Base-by-base conservation (phyloP, 2,329 filamentous ascomycete genomes). In the Aspergillus carbonarius region DNA sequence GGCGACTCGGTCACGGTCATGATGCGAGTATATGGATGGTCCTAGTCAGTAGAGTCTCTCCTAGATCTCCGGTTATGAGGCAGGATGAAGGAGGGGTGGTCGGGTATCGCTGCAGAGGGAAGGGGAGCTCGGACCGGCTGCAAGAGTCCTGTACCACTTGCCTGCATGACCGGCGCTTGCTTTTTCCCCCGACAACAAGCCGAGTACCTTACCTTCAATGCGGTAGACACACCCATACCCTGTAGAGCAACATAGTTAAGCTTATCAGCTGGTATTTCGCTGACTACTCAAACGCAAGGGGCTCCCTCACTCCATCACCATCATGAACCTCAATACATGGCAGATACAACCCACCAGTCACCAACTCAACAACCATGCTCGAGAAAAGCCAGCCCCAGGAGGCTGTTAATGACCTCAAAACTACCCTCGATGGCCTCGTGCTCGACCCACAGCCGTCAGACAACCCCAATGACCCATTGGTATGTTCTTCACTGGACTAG, bases 1-100 rank as follows among this genome's bases (percentile, higher is more conserved):
- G 62, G 62, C 15, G 57, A 56, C 23, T 48, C 44, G 2, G n/a
- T 12, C 7, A 48, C 25, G 5, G 44, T 48, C 44, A 48, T 48
- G 2, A 6, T 48, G 23, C 13, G 13, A 12, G 17, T 32, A 17
- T 3, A 2, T 3, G 10, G 4, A 10, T 6, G n/a, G 10, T 17
- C 0, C 9, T 18, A 25, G 12, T 6, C 9, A 4, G 10, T 30
- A 6, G 5, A 8, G 25, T 17, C 2, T n/a, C 10, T 15, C 23
- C 23, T 23, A 23, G 23, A 23, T 23, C 5, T 15, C 1, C 32
- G 25, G 6, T 17, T 48, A 27, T 10, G 25, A 46, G 23, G 7
- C 15, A 10, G 13, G 25, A 30, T 25, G 44, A 48, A 30, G 8
- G 25, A 30, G 44, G 44, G 44, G 15, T 30, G 25, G 15, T 48